These are phyloP conservation scores for Aspergillus uvarum DNA, from an alignment of 2,329 filamentous ascomycete species.

Conservation along the genomic window DNA sequence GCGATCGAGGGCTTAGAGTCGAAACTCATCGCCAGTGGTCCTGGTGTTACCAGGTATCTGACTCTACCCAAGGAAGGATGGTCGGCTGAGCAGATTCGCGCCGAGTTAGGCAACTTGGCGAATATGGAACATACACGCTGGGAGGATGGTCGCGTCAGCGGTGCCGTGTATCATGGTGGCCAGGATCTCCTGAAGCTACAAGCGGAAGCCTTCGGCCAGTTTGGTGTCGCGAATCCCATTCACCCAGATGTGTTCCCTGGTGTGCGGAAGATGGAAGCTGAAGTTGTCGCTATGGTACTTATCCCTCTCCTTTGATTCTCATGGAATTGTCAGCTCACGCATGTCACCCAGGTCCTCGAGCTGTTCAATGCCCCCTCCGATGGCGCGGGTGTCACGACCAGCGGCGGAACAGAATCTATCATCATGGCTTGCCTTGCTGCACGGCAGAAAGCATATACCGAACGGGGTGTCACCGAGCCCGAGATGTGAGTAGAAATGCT, in stretches of 20 bases:
- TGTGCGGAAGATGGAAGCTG: conserved; percentile 98
- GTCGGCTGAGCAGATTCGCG: conserved; percentile 72
- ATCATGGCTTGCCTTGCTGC: conserved; percentile 91
- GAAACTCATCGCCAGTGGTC: conserved; percentile 76
- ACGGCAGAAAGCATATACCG: conserved; percentile 80
- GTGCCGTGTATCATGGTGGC: conserved; percentile 94
- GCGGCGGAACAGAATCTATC: conserved; percentile 93
- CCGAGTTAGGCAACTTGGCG: conserved; percentile 75
- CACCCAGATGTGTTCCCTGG: conserved; percentile 98
- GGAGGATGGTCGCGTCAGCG: conserved; percentile 94
- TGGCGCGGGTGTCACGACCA: conserved; percentile 84
- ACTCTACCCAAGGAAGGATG: conserved; percentile 81
- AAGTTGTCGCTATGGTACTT: conserved; percentile 91
- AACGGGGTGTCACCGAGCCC: conserved; percentile 85
- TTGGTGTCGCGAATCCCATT: conserved; percentile 93
- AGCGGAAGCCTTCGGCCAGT: conserved; percentile 88
- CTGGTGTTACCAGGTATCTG: conserved; percentile 70
- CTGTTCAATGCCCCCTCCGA: conserved; percentile 88
- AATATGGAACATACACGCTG: conserved; percentile 91
- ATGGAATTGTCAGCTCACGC: conserved; percentile 8
- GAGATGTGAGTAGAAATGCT: conserved; percentile 69
- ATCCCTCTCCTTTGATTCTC: not conserved
- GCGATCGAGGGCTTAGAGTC: conserved; percentile 75
- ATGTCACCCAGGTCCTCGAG: conserved; percentile 56
- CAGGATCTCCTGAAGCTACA: conserved; percentile 78